These are phyloP conservation scores for Diaporthe eres DNA, from an alignment of 2,329 filamentous ascomycete species.

Conservation along the genomic window DNA sequence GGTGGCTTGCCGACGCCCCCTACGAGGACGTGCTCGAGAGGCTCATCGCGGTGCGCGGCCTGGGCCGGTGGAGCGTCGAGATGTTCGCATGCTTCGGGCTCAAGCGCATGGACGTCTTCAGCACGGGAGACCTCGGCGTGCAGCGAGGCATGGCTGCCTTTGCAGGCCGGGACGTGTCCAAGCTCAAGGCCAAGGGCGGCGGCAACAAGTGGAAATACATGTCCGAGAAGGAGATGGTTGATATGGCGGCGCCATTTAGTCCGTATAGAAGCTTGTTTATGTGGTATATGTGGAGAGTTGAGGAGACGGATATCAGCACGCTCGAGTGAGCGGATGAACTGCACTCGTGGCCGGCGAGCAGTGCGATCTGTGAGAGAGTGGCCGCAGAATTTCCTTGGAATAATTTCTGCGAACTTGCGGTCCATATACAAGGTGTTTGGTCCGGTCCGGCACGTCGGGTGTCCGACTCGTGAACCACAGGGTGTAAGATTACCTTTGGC, in stretches of 20 bases:
- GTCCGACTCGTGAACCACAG: background rate
- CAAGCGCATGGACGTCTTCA: slow-evolving; percentile 95
- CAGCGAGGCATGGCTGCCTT: slow-evolving; percentile 95
- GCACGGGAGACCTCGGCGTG: slow-evolving; percentile 90
- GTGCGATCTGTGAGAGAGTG: background rate
- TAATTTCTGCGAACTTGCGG: background rate
- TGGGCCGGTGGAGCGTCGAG: slow-evolving; percentile 93
- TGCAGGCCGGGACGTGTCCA: slow-evolving; percentile 84
- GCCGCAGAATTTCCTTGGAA: too few relatives aligned
- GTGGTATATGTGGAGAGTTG: slow-evolving; percentile 98
- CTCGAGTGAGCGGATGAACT: slow-evolving; percentile 57
- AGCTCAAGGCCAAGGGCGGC: slow-evolving; percentile 85
- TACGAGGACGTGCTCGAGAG: slow-evolving; percentile 90
- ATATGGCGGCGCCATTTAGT: slow-evolving; percentile 82
- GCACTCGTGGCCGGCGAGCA: background rate
- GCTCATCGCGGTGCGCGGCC: slow-evolving; percentile 86
- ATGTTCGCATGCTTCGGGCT: slow-evolving; percentile 99
- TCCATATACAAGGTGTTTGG: background rate
- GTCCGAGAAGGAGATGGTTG: slow-evolving; percentile 92
- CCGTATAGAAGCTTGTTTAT: slow-evolving; percentile 95
- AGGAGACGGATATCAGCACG: slow-evolving; percentile 80
- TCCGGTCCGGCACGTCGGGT: background rate
- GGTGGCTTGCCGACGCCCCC: slow-evolving; percentile 81
- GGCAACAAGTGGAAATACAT: slow-evolving; percentile 94
- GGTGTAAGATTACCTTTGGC: background rate